Evolutionary conservation across 192 early-diverging fungal species (phyloP), one percentile per base, ranked within the genome.

Genomic region (Ambispora gerdemannii): DNA sequence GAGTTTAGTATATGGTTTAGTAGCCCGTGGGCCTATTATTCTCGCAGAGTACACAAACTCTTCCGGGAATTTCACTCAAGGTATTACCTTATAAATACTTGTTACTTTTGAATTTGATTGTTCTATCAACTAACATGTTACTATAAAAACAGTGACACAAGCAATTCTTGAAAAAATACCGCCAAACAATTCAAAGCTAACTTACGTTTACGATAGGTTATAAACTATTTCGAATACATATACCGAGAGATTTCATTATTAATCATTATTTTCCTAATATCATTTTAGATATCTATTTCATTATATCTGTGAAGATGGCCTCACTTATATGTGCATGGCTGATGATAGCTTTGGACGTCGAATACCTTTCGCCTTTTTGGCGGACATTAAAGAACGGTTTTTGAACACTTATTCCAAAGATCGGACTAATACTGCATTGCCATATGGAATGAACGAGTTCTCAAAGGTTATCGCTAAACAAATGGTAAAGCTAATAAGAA

Each of bases 101-200:
- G 6, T 10, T 10, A 43, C 15, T 43, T 15, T 43, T 15, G 15
- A 43, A 43, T 6, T 15, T 15, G 38, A 15, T 10, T 15, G 15
- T 10, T 15, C 6, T 43, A 43, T 43, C 15, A 43, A 43, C 38
- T 43, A 10, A 10, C 1, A 53, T 53, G 3, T 20, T 63, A 4
- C 20, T 59, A 8, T 20, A 52, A n/a, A n/a, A n/a, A n/a, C 74
- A 83, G 88, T 93, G 53, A 92, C 90, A 22, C 89, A 93, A 71
- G 90, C 89, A 27, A 95, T 97, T 66, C 83, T 95, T 15, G 91
- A 89, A 61, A 93, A 93, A 74, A 92, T 97, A 35, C 92, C 93
- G 6, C 89, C 92, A 31, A 92, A 91, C 75, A 90, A 96, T 78
- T 91, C 91, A 32, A 94, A 94, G 74, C 79, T 96, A 55, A 93